Evolutionary conservation across 2,329 filamentous ascomycete genomes (phyloP).

Genomic region (Ustulina deusta): DNA sequence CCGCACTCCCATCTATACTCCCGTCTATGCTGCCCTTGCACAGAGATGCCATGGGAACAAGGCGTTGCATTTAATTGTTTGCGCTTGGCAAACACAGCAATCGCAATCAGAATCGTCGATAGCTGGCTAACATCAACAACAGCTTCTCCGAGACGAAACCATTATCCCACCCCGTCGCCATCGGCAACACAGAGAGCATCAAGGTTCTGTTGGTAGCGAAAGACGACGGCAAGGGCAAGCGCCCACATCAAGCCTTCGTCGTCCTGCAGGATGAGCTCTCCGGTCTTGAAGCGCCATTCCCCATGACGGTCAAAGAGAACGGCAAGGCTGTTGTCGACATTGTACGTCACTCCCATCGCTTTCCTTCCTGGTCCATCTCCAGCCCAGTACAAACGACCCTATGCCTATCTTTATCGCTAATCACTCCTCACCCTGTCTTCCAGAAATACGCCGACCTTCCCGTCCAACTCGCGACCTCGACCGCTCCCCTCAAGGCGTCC

Average conservation of each 20-base stretch:
- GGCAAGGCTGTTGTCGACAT: constrained; percentile 89
- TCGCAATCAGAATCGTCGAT: neutral
- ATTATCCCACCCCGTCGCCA: constrained; percentile 71
- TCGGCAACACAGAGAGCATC: constrained; percentile 78
- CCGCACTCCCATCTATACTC: neutral
- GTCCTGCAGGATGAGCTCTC: constrained; percentile 79
- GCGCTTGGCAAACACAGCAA: too few species aligned
- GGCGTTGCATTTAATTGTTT: neutral
- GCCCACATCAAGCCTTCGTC: constrained; percentile 94
- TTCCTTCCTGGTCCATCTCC: neutral
- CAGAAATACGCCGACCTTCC: constrained; percentile 93
- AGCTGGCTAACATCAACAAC: constrained; percentile 24
- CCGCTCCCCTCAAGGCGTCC: constrained; percentile 79
- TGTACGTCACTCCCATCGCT: constrained; percentile 65
- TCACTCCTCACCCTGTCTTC: neutral
- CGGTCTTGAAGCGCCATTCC: constrained; percentile 88
- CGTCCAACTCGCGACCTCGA: constrained; percentile 77
- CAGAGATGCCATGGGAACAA: neutral
- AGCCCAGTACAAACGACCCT: neutral
- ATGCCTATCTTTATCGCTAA: constrained; percentile 17
- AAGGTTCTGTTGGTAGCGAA: constrained; percentile 86
- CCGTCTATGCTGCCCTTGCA: neutral
- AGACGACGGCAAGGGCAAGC: constrained; percentile 81
- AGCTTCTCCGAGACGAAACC: constrained; percentile 72
- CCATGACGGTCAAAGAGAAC: constrained; percentile 84